Percentiles rank a stretch among this genome's conserved stretches.
phyloP scores from a whole-genome alignment of 2,329 filamentous ascomycete genomes.

The Didymella pomorum region DNA sequence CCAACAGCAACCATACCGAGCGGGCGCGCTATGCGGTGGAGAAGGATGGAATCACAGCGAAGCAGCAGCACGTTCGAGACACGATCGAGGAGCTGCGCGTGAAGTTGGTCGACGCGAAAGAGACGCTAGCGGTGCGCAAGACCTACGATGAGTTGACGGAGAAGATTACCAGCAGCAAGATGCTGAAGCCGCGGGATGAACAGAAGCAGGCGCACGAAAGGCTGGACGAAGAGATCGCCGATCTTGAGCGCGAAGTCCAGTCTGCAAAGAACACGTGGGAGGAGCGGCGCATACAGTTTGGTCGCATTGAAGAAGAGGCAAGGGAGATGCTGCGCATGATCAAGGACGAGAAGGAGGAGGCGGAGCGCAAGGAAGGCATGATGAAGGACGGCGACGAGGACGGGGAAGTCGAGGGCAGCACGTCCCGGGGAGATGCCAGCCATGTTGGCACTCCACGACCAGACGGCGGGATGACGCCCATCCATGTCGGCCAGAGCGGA shows the following conservation, averaged over 20 bases:
- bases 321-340: constrained; percentile 84
- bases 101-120: constrained; percentile 72
- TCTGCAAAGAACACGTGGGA: constrained; percentile 84
- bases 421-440: constrained; percentile 50
- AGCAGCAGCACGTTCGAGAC: constrained; percentile 78
- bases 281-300: constrained; percentile 86
- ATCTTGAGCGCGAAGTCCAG: constrained; percentile 83
- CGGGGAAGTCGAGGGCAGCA: constrained; percentile 51
- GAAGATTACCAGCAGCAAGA: constrained; percentile 81
- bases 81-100: constrained; percentile 75
- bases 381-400: constrained; percentile 54
- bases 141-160: constrained; percentile 88
- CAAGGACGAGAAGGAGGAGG: constrained; percentile 93
- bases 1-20: constrained; percentile 82
- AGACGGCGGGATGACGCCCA: constrained; percentile 53
- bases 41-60: constrained; percentile 78
- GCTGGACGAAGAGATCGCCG: constrained; percentile 85
- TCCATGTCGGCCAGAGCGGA: constrained; percentile 46
- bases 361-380: constrained; percentile 80
- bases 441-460: constrained; percentile 56
- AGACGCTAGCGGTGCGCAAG: constrained; percentile 78
- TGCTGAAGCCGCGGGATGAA: constrained; percentile 84
- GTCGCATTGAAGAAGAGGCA: constrained; percentile 88
- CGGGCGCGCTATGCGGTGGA: constrained; percentile 83
- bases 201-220: constrained; percentile 80